Evolutionary conservation across 768 basidiomycete genomes (phyloP), one percentile per base, ranked within the genome.

Genomic region (Austroboletus eburneus): DNA sequence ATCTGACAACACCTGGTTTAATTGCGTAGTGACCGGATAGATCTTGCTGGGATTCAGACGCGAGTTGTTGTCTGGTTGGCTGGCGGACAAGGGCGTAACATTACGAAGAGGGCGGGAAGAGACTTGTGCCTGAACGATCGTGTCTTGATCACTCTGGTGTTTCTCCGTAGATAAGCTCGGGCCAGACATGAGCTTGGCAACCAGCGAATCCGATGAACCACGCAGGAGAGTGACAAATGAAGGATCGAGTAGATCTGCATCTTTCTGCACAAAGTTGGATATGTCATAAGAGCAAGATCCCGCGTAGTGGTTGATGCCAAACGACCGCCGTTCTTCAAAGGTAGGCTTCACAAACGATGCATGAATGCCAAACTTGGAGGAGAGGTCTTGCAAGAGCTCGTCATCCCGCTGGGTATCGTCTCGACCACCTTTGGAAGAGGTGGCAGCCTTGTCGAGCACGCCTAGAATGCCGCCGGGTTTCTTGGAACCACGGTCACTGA

Each of bases 121-220:
- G 8, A 83, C 79, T 54, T 83, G 81, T 21, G 81, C 79, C 56
- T 83, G 80, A 24, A 82, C 81, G 47, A 81, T 74, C 50, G 74
- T 80, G 48, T 63, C 64, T 36, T 74, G 68, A 49, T 83, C 82
- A 46, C 78, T 73, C 17, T 73, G 72, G 46, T 83, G 82, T 39
- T 68, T 71, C 64, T 83, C 81, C 1, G 70, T 69, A 12, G 81
- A 76, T 53, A 83, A 61, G 48, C 79, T 76, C 27, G 81, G 79
- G 3, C 82, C 81, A 8, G 79, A 79, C 59, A 83, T 72, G 49
- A 83, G 74, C 58, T 81, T 83, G 21, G 74, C 66, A 50, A 83
- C 69, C 57, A 82, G 76, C 8, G 73, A 60, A 52, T 83, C 79
- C 3, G 67, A 58, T 3, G 79, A 80, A 34, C 65, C 65, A 39